Percentiles rank a stretch among this genome's conserved stretches.
phyloP scores from a whole-genome alignment of 441 rosid genomes.

The Populus hybrid region DNA sequence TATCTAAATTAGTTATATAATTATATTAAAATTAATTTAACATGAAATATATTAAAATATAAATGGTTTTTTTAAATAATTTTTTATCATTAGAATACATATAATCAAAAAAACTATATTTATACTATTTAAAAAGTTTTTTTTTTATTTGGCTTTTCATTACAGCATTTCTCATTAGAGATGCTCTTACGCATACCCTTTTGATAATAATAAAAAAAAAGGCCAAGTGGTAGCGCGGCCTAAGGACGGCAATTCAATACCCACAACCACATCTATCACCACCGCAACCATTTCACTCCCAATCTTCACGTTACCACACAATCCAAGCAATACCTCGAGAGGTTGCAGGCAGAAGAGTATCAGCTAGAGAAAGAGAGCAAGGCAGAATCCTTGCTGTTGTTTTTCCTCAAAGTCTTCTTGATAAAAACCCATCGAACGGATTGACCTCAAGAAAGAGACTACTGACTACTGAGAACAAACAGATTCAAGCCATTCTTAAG shows the following conservation, averaged over 20 bases:
- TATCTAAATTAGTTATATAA: too few species aligned
- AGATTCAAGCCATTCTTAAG: slow-evolving; percentile 70
- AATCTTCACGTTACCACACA: slow-evolving; percentile 50
- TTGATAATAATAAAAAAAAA: slow-evolving; percentile 11
- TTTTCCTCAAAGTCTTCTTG: slow-evolving; percentile 55
- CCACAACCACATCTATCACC: slow-evolving; percentile 21
- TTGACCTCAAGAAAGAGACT: slow-evolving; percentile 61
- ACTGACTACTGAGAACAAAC: slow-evolving; percentile 71
- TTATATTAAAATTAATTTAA: too few species aligned
- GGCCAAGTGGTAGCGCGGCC: slow-evolving; percentile 55
- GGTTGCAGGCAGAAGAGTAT: slow-evolving; percentile 53
- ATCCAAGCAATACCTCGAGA: slow-evolving; percentile 89
- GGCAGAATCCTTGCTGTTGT: slow-evolving; percentile 95
- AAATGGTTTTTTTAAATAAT: too few species aligned
- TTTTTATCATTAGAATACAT: too few species aligned
- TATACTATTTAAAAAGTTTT: too few species aligned
- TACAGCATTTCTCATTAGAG: too few species aligned
- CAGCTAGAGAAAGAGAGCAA: slow-evolving; percentile 62
- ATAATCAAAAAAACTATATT: too few species aligned
- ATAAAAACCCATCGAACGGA: slow-evolving; percentile 33
- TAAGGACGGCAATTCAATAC: slow-evolving; percentile 34
- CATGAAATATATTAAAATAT: too few species aligned
- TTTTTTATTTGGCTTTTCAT: too few species aligned
- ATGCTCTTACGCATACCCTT: too few species aligned
- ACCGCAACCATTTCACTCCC: slow-evolving; percentile 21